phyloP scores from a whole-genome alignment of 495 filamentous ascomycete species.

The Trypethelium eluteriae region DNA sequence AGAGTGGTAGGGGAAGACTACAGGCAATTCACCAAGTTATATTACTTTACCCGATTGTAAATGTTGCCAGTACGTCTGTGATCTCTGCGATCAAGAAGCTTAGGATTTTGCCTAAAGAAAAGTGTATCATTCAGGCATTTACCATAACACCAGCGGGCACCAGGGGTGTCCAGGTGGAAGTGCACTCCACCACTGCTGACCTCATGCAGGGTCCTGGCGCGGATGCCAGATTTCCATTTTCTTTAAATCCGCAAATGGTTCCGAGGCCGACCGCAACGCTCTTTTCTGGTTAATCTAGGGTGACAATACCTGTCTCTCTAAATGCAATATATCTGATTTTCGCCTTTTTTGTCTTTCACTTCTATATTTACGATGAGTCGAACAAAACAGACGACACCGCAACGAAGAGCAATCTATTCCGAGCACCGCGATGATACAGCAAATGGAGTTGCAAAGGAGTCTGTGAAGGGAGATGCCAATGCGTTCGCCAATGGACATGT shows the following conservation, averaged over 20 bases:
- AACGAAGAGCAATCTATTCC: not conserved
- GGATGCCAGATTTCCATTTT: slow-evolving; percentile 9
- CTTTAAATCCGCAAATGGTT: not conserved
- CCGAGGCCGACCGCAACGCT: not conserved
- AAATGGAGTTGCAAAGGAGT: not conserved
- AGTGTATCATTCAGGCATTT: not conserved
- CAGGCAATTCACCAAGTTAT: no score
- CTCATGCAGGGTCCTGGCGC: not conserved
- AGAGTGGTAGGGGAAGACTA: no score
- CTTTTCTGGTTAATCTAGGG: not conserved
- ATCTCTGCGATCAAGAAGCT: not conserved
- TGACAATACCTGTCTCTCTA: not conserved
- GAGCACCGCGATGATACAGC: not conserved
- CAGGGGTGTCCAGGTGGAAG: no score
- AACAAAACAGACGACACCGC: not conserved
- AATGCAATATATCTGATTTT: not conserved
- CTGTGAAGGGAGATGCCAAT: not conserved
- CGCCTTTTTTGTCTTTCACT: not conserved
- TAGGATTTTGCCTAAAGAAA: no score
- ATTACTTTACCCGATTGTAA: no score
- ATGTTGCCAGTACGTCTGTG: no score
- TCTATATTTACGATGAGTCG: not conserved
- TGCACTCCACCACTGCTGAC: not conserved
- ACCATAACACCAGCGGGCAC: not conserved
- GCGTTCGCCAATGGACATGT: slow-evolving; percentile 1